These are phyloP conservation scores for Parastagonospora avenae DNA, from an alignment of 2,329 filamentous ascomycete genomes.

Conservation along the genomic window DNA sequence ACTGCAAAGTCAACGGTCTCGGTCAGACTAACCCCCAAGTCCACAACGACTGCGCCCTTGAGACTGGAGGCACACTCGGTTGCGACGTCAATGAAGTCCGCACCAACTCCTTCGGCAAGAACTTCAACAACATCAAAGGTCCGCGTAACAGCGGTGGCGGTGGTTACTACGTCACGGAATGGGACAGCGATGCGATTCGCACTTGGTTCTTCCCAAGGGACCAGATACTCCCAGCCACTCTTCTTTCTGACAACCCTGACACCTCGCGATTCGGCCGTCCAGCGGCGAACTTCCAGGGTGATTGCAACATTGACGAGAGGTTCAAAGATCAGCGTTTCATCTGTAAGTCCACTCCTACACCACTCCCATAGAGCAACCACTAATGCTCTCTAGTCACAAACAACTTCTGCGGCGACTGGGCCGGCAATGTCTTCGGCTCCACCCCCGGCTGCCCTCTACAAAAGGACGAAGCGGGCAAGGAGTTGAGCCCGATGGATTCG, in stretches of 20 bases:
- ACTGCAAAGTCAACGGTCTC: slow-evolving; percentile 24
- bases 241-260: slow-evolving; percentile 62
- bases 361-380: background rate
- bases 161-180: slow-evolving; percentile 56
- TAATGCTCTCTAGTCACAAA: slow-evolving; percentile 62
- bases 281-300: slow-evolving; percentile 68
- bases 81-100: slow-evolving; percentile 51
- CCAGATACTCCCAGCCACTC: slow-evolving; percentile 63
- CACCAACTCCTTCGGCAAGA: slow-evolving; percentile 52
- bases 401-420: slow-evolving; percentile 89
- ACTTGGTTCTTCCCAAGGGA: slow-evolving; percentile 80
- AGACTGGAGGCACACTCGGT: slow-evolving; percentile 25
- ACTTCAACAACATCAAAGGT: slow-evolving; percentile 53
- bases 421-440: slow-evolving; percentile 67
- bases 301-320: slow-evolving; percentile 71
- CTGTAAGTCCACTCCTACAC: slow-evolving; percentile 31
- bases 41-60: slow-evolving; percentile 22
- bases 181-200: slow-evolving; percentile 71
- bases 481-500: slow-evolving; percentile 30
- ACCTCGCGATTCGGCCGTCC: slow-evolving; percentile 70
- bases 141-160: slow-evolving; percentile 19
- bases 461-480: slow-evolving; percentile 8
- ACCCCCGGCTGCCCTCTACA: slow-evolving; percentile 59
- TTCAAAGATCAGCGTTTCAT: slow-evolving; percentile 77
- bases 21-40: slow-evolving; percentile 17